Conservation (phyloP, 371 early-diverging fungal genomes). For the Haplosporangium sp. region DNA sequence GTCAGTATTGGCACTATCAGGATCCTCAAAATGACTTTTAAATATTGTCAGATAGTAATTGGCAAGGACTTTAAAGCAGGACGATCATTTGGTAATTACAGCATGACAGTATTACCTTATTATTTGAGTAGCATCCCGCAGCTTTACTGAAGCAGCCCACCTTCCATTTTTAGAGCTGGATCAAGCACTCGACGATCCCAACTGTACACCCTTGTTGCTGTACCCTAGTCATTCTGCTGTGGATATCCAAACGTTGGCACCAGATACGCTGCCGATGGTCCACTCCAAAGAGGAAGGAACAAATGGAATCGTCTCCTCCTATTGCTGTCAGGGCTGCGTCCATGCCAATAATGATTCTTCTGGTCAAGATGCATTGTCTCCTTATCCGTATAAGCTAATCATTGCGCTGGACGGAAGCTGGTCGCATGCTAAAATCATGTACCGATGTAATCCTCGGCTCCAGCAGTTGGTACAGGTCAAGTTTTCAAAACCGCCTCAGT, state of each 20-base stretch:
- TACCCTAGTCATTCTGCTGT: constrained; percentile 48
- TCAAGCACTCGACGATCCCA: constrained; percentile 38
- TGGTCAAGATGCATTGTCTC: neutral
- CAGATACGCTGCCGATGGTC: neutral
- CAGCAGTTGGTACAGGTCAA: constrained; percentile 48
- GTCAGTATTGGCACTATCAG: constrained; percentile 56
- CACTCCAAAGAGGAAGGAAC: neutral
- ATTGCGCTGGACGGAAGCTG: constrained; percentile 55
- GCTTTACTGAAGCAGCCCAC: no score
- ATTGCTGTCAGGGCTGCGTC: constrained; percentile 30
- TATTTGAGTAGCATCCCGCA: neutral
- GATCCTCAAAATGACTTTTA: constrained; percentile 49
- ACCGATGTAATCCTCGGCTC: constrained; percentile 52
- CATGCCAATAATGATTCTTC: constrained; percentile 3
- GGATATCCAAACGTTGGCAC: constrained; percentile 30
- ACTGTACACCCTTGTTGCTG: constrained; percentile 40
- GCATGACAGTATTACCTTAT: neutral
- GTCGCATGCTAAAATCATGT: constrained; percentile 56
- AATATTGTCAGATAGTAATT: constrained; percentile 51
- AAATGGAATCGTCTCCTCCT: constrained; percentile 7
- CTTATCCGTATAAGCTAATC: constrained; percentile 45
- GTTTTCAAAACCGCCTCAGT: constrained; percentile 47
- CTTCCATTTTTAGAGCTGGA: constrained; percentile 30
- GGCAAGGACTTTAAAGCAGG: constrained; percentile 50
- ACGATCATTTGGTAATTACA: constrained; percentile 28